Percentiles rank a stretch among this genome's conserved stretches.
phyloP scores from a whole-genome alignment of 2,329 filamentous ascomycete genomes.

The Massarina eburnea region DNA sequence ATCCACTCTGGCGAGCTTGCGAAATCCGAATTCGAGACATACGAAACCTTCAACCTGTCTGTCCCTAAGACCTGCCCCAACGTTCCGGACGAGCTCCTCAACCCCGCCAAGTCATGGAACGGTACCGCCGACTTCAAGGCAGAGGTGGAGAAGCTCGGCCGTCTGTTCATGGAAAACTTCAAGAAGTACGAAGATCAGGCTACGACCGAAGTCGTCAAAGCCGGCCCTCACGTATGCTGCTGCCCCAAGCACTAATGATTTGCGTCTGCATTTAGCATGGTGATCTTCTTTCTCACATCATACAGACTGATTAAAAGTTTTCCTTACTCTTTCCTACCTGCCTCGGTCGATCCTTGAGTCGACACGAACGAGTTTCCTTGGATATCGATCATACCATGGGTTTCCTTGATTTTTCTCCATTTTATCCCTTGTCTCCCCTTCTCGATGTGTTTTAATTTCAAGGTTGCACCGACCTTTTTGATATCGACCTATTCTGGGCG shows the following conservation, averaged over 20 bases:
- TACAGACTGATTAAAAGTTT: constrained; percentile 14
- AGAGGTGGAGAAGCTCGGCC: constrained; percentile 88
- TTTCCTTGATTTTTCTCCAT: constrained; percentile 2
- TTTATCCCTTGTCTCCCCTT: neutral
- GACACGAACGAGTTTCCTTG: constrained; percentile 12
- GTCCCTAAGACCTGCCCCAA: constrained; percentile 90
- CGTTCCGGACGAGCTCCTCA: constrained; percentile 89
- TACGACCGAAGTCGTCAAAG: constrained; percentile 48
- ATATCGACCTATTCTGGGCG: neutral
- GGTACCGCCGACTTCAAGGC: constrained; percentile 77
- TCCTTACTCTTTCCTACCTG: constrained; percentile 2
- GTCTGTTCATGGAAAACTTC: constrained; percentile 95
- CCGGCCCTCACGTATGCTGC: constrained; percentile 48
- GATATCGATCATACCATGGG: constrained; percentile 7
- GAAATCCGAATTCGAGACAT: constrained; percentile 89
- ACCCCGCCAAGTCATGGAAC: constrained; percentile 92
- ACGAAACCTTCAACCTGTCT: constrained; percentile 93
- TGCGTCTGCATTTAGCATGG: neutral
- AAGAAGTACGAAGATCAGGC: constrained; percentile 89
- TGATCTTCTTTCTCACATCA: constrained; percentile 13
- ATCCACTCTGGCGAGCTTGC: constrained; percentile 97
- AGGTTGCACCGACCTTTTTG: neutral
- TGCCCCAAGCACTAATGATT: constrained; percentile 37
- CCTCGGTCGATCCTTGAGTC: constrained; percentile 4
- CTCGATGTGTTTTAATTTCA: neutral